Evolutionary conservation across 2,329 filamentous ascomycete species (phyloP), one percentile per base, ranked within the genome.

Genomic region (Cercospora sp.): DNA sequence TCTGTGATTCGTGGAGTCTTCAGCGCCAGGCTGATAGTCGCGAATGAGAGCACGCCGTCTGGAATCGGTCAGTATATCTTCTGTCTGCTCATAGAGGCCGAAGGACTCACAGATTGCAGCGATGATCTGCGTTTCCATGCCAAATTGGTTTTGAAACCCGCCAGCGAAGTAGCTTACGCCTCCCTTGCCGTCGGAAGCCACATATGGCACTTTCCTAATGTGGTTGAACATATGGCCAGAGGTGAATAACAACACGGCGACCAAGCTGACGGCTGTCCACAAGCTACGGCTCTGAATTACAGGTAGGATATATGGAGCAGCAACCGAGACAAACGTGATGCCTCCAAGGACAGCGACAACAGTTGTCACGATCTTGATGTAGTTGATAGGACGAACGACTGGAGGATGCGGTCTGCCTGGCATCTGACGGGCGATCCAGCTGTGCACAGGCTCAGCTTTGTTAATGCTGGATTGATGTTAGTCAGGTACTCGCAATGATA

Each of bases 151-250:
- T 80, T 94, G 93, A 81, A 99, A 99, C 0, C 95, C 94, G 45
- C 86, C 86, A 3, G 94, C 92, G 80, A 99, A 95, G 80, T 98
- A 98, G 77, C 82, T 91, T 70, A 99, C 88, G 5, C 93, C 93
- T 18, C 95, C 95, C 65, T 87, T 89, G 43, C 93, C 92, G 78
- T 98, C 89, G 51, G 91, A 91, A 51, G 89, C 86, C 34, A 98
- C 93, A 75, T 99, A 99, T 2, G 95, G 95, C 2, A 96, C 92
- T 80, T 95, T 94, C 74, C 96, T 89, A 77, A 99, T 99, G 78
- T 97, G 94, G 81, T 98, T 99, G 86, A 96, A 99, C 96, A 99
- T 99, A 82, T 98, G 94, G 45, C 95, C 96, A 75, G 91, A 95
- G 58, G 91, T 97, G 82, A 98, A 99, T 67, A 97, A 85, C 51